Conservation (phyloP, 2,329 filamentous ascomycete species). For the Drechslerella stenobrocha region DNA sequence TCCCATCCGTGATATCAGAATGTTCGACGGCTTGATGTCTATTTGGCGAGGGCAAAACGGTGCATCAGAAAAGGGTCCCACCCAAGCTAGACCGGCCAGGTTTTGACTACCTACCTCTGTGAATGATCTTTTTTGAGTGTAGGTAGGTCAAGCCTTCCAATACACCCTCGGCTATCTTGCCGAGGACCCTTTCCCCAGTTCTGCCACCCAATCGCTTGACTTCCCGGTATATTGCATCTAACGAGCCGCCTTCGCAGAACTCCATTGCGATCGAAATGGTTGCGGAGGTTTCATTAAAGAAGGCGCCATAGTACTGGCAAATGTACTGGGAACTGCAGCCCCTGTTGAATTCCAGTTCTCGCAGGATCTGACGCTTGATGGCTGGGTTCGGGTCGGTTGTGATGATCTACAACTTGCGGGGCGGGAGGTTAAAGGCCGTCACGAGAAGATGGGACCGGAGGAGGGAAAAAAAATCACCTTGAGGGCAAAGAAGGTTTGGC, state of each 20-base stretch:
- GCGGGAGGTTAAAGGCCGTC: not conserved
- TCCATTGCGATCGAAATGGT: conserved; percentile 99
- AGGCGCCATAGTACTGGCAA: conserved; percentile 95
- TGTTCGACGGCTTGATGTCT: conserved; percentile 98
- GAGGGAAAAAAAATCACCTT: conserved; percentile 66
- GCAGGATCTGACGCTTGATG: conserved; percentile 96
- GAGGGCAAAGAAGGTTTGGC: conserved; percentile 91
- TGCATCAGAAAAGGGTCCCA: too few species aligned
- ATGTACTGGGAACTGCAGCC: conserved; percentile 95
- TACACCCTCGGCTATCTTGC: conserved; percentile 94
- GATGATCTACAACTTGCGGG: conserved; percentile 70
- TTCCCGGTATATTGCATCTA: conserved; percentile 96
- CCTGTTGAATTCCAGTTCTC: conserved; percentile 97
- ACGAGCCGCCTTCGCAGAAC: conserved; percentile 92
- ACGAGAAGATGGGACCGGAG: conserved; percentile 1
- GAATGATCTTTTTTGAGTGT: conserved; percentile 93
- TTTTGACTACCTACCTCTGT: conserved; percentile 64
- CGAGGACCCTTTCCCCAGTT: conserved; percentile 94
- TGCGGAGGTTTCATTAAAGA: conserved; percentile 91
- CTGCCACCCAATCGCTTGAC: conserved; percentile 92
- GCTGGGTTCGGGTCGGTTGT: conserved; percentile 97
- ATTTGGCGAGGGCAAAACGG: too few species aligned
- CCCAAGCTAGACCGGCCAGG: too few species aligned
- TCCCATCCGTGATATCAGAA: conserved; percentile 85
- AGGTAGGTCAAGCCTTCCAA: conserved; percentile 92